Evolutionary conservation across 2,329 filamentous ascomycete species (phyloP).

Genomic region (Stachybotrys elegans): DNA sequence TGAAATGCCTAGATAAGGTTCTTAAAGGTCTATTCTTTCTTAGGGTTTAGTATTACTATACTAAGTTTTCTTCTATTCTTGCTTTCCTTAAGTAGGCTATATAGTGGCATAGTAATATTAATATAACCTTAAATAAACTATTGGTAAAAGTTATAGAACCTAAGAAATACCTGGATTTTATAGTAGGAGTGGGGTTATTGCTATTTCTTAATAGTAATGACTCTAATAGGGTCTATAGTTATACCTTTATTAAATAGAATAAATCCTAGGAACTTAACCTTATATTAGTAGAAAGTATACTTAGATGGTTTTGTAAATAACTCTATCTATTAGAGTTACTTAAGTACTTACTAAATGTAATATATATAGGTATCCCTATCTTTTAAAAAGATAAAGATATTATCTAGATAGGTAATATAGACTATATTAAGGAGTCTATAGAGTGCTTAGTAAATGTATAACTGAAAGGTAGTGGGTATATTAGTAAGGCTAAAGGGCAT

Average conservation of each 20-base stretch:
- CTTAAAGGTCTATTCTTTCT: background rate
- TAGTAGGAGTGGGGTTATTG: background rate
- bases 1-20: background rate
- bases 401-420: background rate
- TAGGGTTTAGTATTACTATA: background rate
- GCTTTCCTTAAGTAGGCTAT: background rate
- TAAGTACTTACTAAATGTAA: constrained; percentile 9
- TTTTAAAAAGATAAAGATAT: background rate
- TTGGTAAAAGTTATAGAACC: constrained; percentile 6
- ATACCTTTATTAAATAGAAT: constrained; percentile 2
- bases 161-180: constrained; percentile 4
- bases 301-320: constrained; percentile 4
- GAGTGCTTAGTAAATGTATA: constrained; percentile 11
- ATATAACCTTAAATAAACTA: background rate
- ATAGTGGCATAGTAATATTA: constrained; percentile 6
- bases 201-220: constrained; percentile 4
- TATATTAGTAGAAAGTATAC: constrained; percentile 8
- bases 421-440: no score
- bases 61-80: constrained; percentile 1
- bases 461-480: constrained; percentile 8
- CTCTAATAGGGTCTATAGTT: constrained; percentile 1
- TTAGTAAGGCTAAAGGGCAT: constrained; percentile 11
- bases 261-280: constrained; percentile 4
- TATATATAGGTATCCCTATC: constrained; percentile 10
- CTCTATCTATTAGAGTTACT: constrained; percentile 3